These are phyloP conservation scores for Paramyrothecium roridum DNA, from an alignment of 2,329 filamentous ascomycete genomes.

Conservation along the genomic window DNA sequence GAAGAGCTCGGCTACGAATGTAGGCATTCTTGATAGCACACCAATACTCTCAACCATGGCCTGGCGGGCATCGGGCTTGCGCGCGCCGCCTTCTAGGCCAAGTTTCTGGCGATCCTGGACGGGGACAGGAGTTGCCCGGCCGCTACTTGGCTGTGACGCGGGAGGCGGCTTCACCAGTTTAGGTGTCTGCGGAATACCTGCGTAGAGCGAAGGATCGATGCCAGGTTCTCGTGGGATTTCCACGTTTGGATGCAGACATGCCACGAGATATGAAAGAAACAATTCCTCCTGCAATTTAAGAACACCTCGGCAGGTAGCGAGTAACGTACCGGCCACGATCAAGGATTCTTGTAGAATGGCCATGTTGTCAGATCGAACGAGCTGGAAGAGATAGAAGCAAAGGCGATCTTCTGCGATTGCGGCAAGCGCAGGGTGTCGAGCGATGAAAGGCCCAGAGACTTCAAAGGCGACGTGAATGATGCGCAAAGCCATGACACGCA, in stretches of 20 bases:
- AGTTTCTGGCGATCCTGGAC: conserved; percentile 91
- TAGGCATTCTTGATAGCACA: conserved; percentile 86
- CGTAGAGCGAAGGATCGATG: conserved; percentile 88
- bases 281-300: conserved; percentile 96
- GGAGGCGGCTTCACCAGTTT: conserved; percentile 74
- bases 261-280: conserved; percentile 89
- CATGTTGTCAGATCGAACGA: conserved; percentile 95
- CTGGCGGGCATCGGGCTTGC: conserved; percentile 92
- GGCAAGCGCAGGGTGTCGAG: conserved; percentile 84
- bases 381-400: conserved; percentile 91
- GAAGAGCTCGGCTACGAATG: conserved; percentile 92
- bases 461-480: conserved; percentile 97
- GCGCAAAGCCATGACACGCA: conserved; percentile 94
- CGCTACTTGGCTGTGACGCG: conserved; percentile 70
- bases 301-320: conserved; percentile 86
- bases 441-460: conserved; percentile 92
- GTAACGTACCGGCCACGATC: conserved; percentile 83
- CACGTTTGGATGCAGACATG: conserved; percentile 89
- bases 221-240: conserved; percentile 88
- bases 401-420: conserved; percentile 87
- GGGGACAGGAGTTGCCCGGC: conserved; percentile 83
- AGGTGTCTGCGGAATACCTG: conserved; percentile 87
- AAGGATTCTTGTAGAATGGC: conserved; percentile 89
- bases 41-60: conserved; percentile 98
- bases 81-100: conserved; percentile 84